Percentiles rank a stretch among this genome's conserved stretches.
phyloP scores from a whole-genome alignment of 148 eudicot species.

The Rhododendron williamsianum region DNA sequence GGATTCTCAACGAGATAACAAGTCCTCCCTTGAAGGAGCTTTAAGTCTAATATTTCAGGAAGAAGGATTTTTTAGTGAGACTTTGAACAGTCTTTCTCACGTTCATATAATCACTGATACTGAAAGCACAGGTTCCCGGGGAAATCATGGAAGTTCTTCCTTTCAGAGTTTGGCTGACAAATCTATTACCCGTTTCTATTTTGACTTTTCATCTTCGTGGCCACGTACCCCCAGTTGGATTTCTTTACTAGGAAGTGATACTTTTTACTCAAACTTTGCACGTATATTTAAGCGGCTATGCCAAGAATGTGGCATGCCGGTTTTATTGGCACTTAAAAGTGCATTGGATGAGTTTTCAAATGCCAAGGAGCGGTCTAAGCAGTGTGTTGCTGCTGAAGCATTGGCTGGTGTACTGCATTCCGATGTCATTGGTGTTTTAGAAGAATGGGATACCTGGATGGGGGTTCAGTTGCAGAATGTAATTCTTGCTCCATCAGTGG shows the following conservation, averaged over 20 bases:
- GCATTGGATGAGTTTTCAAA: conserved; percentile 70
- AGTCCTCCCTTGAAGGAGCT: conserved; percentile 82
- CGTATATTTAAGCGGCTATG: conserved; percentile 83
- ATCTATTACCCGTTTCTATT: conserved; percentile 93
- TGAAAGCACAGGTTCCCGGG: conserved; percentile 63
- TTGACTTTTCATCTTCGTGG: conserved; percentile 96
- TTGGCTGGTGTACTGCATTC: conserved; percentile 90
- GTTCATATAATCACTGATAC: conserved; percentile 80
- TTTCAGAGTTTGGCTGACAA: conserved; percentile 96
- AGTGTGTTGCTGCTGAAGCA: conserved; percentile 99
- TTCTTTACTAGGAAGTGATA: conserved; percentile 85
- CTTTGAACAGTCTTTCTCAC: conserved; percentile 81
- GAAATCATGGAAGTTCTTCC: conserved; percentile 66
- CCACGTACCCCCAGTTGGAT: conserved; percentile 99
- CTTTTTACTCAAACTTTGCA: conserved; percentile 92
- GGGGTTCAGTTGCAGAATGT: conserved; percentile 61
- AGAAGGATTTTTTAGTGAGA: conserved; percentile 86
- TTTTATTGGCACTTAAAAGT: conserved; percentile 52
- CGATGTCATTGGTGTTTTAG: conserved; percentile 75
- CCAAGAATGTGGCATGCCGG: conserved; percentile 96
- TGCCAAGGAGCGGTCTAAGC: conserved; percentile 93
- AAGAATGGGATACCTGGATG: conserved; percentile 96
- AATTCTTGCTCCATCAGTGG: conserved; percentile 84
- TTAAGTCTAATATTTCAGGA: conserved; percentile 72
- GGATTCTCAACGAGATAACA: conserved; percentile 29